Evolutionary conservation across 2,329 filamentous ascomycete genomes (phyloP), one percentile per base, ranked within the genome.

Genomic region (Fusarium sterilihyphosum): DNA sequence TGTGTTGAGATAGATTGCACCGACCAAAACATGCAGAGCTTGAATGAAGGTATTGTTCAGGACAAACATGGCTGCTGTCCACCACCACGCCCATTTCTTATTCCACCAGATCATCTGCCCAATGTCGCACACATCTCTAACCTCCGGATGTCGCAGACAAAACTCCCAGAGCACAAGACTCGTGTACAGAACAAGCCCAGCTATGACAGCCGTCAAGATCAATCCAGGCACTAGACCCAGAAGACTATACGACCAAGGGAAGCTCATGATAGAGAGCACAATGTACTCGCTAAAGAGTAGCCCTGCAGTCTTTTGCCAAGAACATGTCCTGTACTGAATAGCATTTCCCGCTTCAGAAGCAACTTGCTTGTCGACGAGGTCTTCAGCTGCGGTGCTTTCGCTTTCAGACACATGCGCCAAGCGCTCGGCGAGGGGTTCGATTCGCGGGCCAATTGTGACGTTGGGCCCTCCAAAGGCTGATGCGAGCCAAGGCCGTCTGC

Each of bases 271-370:
- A 67, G 89, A 80, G 83, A 98, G 85, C 81, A 94, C 97, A 64
- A 98, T 98, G 83, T 98, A 98, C 86, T 98, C 95, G 52, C 94
- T 96, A 84, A 98, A 98, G 56, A 98, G 89, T 74, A 98, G 83
- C 2, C 92, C 94, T 0, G 95, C 94, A 61, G 95, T 98, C 92
- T 97, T 98, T 79, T 93, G 92, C 95, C 95, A 98, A 77, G 92
- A 95, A 84, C 95, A 98, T 46, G 94, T 97, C 68, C 95, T 89
- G 81, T 98, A 98, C 84, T 97, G 92, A 83, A 98, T 97, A 22
- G 91, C 90, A 83, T 93, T 92, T 59, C 90, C 91, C 33, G 90
- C 89, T 82, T 98, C 95, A 67, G 92, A 81, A 63, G 92, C 93
- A 73, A 95, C 89, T 84, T 97, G 94, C 82, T 86, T 86, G 70